Percentiles rank a stretch among this genome's conserved stretches.
These are phyloP conservation scores for Penicillium concentricum DNA, from an alignment of 2,329 filamentous ascomycete species.

Conservation along the genomic window DNA sequence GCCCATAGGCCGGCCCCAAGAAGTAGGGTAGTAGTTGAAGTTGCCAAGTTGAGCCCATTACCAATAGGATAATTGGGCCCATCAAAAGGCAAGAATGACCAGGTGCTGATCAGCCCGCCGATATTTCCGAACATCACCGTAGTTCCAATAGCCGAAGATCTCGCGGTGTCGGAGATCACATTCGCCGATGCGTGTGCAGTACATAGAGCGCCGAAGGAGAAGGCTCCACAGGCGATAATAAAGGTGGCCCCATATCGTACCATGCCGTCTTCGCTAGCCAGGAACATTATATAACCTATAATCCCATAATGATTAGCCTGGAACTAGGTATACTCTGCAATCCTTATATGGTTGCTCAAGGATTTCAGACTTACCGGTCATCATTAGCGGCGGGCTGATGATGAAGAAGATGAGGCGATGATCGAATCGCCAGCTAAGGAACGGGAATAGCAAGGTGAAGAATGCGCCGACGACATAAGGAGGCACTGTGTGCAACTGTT, in stretches of 20 bases:
- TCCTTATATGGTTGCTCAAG: not conserved
- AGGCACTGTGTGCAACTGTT: slow-evolving; percentile 70
- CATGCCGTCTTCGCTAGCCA: slow-evolving; percentile 53
- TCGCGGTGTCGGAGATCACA: slow-evolving; percentile 68
- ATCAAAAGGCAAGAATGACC: slow-evolving; percentile 64
- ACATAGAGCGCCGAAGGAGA: slow-evolving; percentile 62
- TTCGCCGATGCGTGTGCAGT: slow-evolving; percentile 69
- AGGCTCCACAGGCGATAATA: slow-evolving; percentile 64
- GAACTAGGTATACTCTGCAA: not conserved
- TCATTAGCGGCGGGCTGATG: slow-evolving; percentile 60
- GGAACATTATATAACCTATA: slow-evolving; percentile 65
- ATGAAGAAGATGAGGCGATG: slow-evolving; percentile 62
- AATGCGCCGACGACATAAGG: slow-evolving; percentile 68
- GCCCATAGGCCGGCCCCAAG: slow-evolving; percentile 49
- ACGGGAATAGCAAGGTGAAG: slow-evolving; percentile 63
- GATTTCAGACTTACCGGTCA: slow-evolving; percentile 46
- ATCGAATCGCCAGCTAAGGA: slow-evolving; percentile 61
- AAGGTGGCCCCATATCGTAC: slow-evolving; percentile 71
- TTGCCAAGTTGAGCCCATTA: slow-evolving; percentile 68
- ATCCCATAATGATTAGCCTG: not conserved
- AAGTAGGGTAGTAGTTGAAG: slow-evolving; percentile 57
- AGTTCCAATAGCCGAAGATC: slow-evolving; percentile 64
- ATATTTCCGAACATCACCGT: slow-evolving; percentile 72
- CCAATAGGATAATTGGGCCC: slow-evolving; percentile 67
- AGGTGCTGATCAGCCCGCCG: slow-evolving; percentile 66